Conservation (phyloP, 2,329 filamentous ascomycete species). For the Aspergillus felis region DNA sequence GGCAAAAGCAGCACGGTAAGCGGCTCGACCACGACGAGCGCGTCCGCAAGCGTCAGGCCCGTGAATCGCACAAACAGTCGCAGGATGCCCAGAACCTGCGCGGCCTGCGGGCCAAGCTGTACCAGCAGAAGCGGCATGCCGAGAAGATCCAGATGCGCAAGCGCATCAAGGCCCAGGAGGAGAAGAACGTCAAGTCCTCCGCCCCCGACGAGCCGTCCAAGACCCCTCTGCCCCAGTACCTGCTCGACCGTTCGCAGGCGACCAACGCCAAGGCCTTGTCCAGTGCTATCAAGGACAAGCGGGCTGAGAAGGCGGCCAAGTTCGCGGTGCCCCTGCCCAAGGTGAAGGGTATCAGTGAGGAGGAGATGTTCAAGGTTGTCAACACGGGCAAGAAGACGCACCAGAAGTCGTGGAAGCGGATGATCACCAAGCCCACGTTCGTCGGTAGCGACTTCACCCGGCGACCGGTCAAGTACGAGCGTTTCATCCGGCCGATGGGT, state of each 20-base stretch:
- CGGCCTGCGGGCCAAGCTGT: slow-evolving; percentile 86
- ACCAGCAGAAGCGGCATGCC: slow-evolving; percentile 87
- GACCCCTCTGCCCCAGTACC: slow-evolving; percentile 84
- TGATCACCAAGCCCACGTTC: slow-evolving; percentile 80
- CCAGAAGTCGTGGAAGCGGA: slow-evolving; percentile 68
- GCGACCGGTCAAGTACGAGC: slow-evolving; percentile 72
- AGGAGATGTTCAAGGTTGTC: slow-evolving; percentile 97
- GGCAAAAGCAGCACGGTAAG: slow-evolving; percentile 61
- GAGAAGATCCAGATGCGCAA: slow-evolving; percentile 99
- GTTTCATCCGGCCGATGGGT: slow-evolving; percentile 73
- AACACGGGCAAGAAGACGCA: slow-evolving; percentile 92
- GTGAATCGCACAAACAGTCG: slow-evolving; percentile 83
- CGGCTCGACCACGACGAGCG: slow-evolving; percentile 83
- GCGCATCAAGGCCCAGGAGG: slow-evolving; percentile 89
- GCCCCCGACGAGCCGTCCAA: slow-evolving; percentile 69
- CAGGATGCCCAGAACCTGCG: slow-evolving; percentile 90
- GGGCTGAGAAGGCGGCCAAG: slow-evolving; percentile 87
- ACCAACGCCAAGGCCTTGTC: slow-evolving; percentile 71
- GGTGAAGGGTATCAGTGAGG: slow-evolving; percentile 87
- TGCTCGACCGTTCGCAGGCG: slow-evolving; percentile 76
- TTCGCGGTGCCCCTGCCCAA: slow-evolving; percentile 91
- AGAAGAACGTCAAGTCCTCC: slow-evolving; percentile 87
- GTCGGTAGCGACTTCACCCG: slow-evolving; percentile 88
- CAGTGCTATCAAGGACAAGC: slow-evolving; percentile 91
- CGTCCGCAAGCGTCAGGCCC: slow-evolving; percentile 76